Base-by-base conservation (phyloP, 371 early-diverging fungal genomes). In the Mortierella sp. region DNA sequence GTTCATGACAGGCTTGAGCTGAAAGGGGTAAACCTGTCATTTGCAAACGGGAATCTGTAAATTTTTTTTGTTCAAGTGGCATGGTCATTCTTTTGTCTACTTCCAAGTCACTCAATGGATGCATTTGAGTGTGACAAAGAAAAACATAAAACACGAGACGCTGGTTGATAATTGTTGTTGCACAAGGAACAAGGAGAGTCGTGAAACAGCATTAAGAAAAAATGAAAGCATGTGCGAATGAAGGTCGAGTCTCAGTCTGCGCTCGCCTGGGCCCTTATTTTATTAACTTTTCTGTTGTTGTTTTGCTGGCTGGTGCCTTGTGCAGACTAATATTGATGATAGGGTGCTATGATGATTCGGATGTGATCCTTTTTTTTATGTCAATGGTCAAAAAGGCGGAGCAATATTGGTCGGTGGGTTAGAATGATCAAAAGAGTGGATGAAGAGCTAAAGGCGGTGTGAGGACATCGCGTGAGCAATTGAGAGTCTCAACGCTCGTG, bases 161-260 rank as follows among this genome's bases (percentile, higher is more conserved):
- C 47, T 47, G 22, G 47, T 19, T 22, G 58, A 34, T 55, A 58
- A 58, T 58, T 58, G 58, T 8, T 6, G 58, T 58, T 31, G 58
- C 58, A 58, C 58, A 58, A 58, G 29, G 29, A 34, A 34, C 6
- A 13, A 29, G 24, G 24, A 22, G 24, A 8, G 50, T 13, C 2
- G 44, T 13, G n/a, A n/a, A 48, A 48, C 19, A 2, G 55, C 31
- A 55, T 31, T 52, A 52, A 53, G 29, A 52, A 47, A 14, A 47
- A 47, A 47, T 58, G 58, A 58, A 58, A 58, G 58, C 58, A 58
- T 58, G 34, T 58, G 58, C 34, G 58, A 58, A 58, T 58, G 58
- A 50, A 19, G 22, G 19, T 58, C 34, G 58, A 58, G 58, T 22
- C 7, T 58, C 58, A 58, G 58, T 58, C 58, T 58, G 58, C 58